phyloP scores from a whole-genome alignment of 2,329 filamentous ascomycete genomes.

The Chaetomium strumarium region DNA sequence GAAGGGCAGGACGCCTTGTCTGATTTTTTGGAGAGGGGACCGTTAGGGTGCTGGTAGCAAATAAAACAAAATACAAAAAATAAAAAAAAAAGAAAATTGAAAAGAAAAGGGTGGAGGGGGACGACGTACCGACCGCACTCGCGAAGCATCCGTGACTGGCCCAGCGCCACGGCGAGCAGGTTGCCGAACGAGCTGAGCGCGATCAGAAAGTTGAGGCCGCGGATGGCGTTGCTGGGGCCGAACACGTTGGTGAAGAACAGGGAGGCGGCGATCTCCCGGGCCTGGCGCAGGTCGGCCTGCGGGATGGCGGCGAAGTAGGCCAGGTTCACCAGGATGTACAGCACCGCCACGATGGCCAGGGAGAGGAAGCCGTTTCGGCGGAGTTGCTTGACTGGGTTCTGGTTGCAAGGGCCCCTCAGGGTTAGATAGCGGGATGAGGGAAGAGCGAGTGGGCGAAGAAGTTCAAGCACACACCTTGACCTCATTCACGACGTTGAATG shows the following conservation, averaged over 20 bases:
- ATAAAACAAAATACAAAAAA: too few species aligned
- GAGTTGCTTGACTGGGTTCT: constrained; percentile 52
- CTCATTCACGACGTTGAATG: constrained; percentile 57
- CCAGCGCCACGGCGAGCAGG: constrained; percentile 48
- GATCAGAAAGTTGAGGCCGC: constrained; percentile 52
- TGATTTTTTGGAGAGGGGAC: too few species aligned
- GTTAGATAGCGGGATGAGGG: too few species aligned
- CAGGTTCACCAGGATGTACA: constrained; percentile 55
- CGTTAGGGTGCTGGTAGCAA: too few species aligned
- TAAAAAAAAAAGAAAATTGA: background rate
- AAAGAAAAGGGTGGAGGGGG: background rate
- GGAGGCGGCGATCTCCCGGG: constrained; percentile 47
- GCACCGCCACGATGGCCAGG: constrained; percentile 42
- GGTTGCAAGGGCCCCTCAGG: background rate
- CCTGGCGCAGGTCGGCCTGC: too few species aligned
- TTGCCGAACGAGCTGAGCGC: constrained; percentile 54
- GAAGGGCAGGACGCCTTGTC: constrained; percentile 55
- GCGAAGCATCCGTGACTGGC: constrained; percentile 50
- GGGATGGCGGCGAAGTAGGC: constrained; percentile 58
- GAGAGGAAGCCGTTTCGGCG: constrained; percentile 45
- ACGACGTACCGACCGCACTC: constrained; percentile 48
- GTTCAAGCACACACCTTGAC: constrained; percentile 33
- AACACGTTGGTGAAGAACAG: constrained; percentile 56
- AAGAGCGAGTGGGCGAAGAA: constrained; percentile 28
- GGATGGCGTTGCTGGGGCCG: constrained; percentile 41